These are phyloP conservation scores for Aspergillus clavatus DNA, from an alignment of 2,329 filamentous ascomycete species.

Conservation along the genomic window DNA sequence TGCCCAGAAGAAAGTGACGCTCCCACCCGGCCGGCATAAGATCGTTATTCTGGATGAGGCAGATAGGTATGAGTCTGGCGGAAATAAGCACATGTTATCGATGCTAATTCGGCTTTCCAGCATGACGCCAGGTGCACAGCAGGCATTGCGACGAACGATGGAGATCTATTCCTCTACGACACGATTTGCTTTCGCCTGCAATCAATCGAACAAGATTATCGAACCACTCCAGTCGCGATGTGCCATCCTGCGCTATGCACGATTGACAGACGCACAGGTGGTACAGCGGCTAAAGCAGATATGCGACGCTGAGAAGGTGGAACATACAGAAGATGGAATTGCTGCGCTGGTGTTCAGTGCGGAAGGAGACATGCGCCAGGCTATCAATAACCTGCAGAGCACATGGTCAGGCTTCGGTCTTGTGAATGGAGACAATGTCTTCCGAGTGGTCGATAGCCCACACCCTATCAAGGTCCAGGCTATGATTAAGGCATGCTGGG, in stretches of 20 bases:
- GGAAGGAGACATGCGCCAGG: conserved; percentile 97
- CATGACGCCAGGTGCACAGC: conserved; percentile 96
- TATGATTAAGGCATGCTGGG: conserved; percentile 96
- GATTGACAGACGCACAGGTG: conserved; percentile 86
- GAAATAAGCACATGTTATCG: neutral
- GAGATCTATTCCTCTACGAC: conserved; percentile 98
- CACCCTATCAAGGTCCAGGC: conserved; percentile 98
- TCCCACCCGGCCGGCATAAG: conserved; percentile 87
- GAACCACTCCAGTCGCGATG: conserved; percentile 97
- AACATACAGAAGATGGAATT: conserved; percentile 87
- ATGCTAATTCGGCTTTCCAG: conserved; percentile 37
- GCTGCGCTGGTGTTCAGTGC: conserved; percentile 96
- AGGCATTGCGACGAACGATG: conserved; percentile 92
- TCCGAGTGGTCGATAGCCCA: conserved; percentile 93
- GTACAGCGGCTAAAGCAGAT: conserved; percentile 89
- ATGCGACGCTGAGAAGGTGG: conserved; percentile 83
- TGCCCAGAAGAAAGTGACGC: conserved; percentile 96
- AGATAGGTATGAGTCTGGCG: conserved; percentile 57
- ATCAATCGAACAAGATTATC: conserved; percentile 98
- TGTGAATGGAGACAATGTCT: conserved; percentile 96
- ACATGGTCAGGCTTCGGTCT: conserved; percentile 92
- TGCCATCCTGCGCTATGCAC: conserved; percentile 88
- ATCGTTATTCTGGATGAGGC: conserved; percentile 96
- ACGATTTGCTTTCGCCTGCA: conserved; percentile 95
- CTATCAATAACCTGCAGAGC: conserved; percentile 96